Conservation (phyloP, 495 filamentous ascomycete species). For the Poronia punctata region DNA sequence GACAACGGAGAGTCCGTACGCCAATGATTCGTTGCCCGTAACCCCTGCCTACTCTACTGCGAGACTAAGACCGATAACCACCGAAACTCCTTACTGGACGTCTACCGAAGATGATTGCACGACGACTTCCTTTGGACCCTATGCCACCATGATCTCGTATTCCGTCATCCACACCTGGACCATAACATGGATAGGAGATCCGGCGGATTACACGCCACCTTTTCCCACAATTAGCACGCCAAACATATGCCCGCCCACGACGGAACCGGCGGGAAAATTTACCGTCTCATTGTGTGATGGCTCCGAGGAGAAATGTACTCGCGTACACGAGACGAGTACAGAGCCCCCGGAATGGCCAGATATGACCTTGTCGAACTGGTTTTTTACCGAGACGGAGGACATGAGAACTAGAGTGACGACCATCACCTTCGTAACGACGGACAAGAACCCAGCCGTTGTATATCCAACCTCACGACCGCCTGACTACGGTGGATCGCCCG, state of each 20-base stretch:
- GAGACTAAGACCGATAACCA: conserved; percentile 1
- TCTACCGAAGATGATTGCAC: conserved; percentile 19
- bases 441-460: conserved; percentile 43
- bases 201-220: conserved; percentile 35
- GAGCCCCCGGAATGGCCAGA: no score
- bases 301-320: conserved; percentile 16
- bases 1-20: conserved; percentile 3
- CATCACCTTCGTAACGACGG: conserved; percentile 37
- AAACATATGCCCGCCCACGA: conserved; percentile 23
- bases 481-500: conserved; percentile 33
- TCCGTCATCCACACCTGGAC: conserved; percentile 39
- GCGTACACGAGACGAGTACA: conserved; percentile 22
- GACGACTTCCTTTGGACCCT: conserved; percentile 6
- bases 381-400: conserved; percentile 11
- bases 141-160: conserved; percentile 23
- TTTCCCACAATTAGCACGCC: conserved; percentile 33
- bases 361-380: no score
- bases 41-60: no score
- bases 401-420: conserved; percentile 14
- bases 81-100: conserved; percentile 4
- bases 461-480: conserved; percentile 33
- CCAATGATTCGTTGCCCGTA: neutral
- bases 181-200: conserved; percentile 36
- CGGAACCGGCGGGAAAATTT: conserved; percentile 21
- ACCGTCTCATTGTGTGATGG: conserved; percentile 34